phyloP scores from a whole-genome alignment of 169 alveolate genomes.

The Plasmodium vivax region DNA sequence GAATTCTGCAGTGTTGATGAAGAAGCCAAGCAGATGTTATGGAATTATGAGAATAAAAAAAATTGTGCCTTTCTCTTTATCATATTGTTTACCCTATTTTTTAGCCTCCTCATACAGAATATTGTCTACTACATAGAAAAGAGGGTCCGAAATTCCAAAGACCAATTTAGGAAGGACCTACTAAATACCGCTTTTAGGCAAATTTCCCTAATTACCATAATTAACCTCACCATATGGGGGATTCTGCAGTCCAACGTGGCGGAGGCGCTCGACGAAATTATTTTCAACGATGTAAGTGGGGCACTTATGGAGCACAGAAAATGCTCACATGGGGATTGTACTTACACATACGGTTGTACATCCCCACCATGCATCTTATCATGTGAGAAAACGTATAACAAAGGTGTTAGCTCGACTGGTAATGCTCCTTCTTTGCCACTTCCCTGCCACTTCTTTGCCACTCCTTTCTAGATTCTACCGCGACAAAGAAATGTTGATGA shows the following conservation, averaged over 20 bases:
- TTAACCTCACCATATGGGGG: slow-evolving; percentile 86
- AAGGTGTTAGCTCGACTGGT: background rate
- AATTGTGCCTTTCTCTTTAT: slow-evolving; percentile 76
- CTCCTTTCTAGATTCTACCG: slow-evolving; percentile 54
- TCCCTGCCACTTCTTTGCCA: no score
- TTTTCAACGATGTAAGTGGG: slow-evolving; percentile 78
- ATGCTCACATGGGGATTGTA: background rate
- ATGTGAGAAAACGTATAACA: background rate
- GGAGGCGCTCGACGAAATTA: slow-evolving; percentile 79
- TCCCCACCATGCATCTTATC: background rate
- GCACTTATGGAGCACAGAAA: background rate
- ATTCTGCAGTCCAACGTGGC: slow-evolving; percentile 87
- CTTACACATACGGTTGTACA: background rate
- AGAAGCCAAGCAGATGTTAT: slow-evolving; percentile 76
- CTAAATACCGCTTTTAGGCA: slow-evolving; percentile 87
- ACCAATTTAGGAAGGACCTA: slow-evolving; percentile 83
- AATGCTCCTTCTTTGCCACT: background rate
- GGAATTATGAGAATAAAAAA: slow-evolving; percentile 77
- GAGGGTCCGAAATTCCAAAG: slow-evolving; percentile 81
- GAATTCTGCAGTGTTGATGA: slow-evolving; percentile 79
- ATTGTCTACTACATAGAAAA: slow-evolving; percentile 76
- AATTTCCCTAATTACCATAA: slow-evolving; percentile 85
- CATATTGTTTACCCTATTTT: slow-evolving; percentile 76
- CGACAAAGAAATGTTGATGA: slow-evolving; percentile 70
- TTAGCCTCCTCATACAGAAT: slow-evolving; percentile 77